Evolutionary conservation across 106 monocot genomes (phyloP).

Genomic region (Dendrobium chrysotoxum): DNA sequence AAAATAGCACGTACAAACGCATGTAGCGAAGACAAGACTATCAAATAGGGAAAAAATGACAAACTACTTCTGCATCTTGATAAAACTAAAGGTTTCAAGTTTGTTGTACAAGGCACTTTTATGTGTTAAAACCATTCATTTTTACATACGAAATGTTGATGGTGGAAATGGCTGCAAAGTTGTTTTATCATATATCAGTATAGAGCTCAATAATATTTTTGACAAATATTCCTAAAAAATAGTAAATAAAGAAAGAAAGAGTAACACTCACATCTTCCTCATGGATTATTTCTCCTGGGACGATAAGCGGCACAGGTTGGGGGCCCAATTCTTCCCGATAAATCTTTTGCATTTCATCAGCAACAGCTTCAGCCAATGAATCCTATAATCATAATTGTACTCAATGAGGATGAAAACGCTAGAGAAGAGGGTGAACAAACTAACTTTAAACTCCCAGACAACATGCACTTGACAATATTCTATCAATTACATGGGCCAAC

Average conservation of each 20-base stretch:
- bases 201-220: background rate
- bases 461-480: background rate
- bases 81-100: background rate
- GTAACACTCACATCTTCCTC: conserved; percentile 74
- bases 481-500: background rate
- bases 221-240: background rate
- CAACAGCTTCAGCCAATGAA: conserved; percentile 92
- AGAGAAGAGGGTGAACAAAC: background rate
- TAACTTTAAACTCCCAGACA: background rate
- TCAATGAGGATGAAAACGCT: background rate
- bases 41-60: background rate
- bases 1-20: background rate
- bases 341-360: conserved; percentile 80
- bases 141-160: background rate
- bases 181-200: background rate
- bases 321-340: conserved; percentile 73
- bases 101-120: background rate
- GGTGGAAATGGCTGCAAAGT: background rate
- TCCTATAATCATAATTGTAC: conserved; percentile 37
- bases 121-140: background rate
- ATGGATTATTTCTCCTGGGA: conserved; percentile 48
- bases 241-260: background rate
- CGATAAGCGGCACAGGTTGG: conserved; percentile 58
- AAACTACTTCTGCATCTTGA: too few relatives aligned
- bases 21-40: background rate